Percentiles rank a stretch among this genome's conserved stretches.
These are phyloP conservation scores for Arthrobotrys pseudoclavata DNA, from an alignment of 2,329 filamentous ascomycete species.

Conservation along the genomic window DNA sequence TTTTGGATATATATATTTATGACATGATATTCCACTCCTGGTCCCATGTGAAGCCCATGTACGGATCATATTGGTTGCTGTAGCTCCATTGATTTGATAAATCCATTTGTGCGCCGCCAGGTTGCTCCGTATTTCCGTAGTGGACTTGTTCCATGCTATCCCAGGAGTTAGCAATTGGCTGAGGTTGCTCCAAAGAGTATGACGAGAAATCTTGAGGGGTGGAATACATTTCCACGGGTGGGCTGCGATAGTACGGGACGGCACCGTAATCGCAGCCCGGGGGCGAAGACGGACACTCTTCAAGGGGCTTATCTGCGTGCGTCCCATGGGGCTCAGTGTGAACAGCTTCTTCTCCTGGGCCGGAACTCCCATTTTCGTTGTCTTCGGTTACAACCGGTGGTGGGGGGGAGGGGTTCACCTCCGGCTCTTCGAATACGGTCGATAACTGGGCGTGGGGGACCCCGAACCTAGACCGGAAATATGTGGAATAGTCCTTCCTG, in stretches of 20 bases:
- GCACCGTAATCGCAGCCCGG: background rate
- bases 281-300: background rate
- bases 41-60: slow-evolving; percentile 11
- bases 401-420: background rate
- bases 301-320: background rate
- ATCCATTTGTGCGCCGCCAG: background rate
- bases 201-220: slow-evolving; percentile 27
- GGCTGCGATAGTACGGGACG: background rate
- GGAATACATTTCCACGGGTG: slow-evolving; percentile 14
- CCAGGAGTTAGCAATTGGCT: slow-evolving; percentile 6
- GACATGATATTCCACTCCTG: slow-evolving; percentile 1
- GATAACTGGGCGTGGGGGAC: background rate
- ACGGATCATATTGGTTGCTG: slow-evolving; percentile 3
- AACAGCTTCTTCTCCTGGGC: background rate
- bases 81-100: slow-evolving; percentile 1
- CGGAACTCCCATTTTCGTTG: background rate
- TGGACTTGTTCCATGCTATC: slow-evolving; percentile 13
- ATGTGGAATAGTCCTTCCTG: background rate
- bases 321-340: background rate
- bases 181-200: slow-evolving; percentile 2
- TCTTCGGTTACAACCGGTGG: background rate
- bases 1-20: background rate
- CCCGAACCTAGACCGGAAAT: background rate
- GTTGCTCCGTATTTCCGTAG: background rate
- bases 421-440: background rate